These are phyloP conservation scores for Talaromyces sp. DNA, from an alignment of 2,329 filamentous ascomycete genomes.

Conservation along the genomic window DNA sequence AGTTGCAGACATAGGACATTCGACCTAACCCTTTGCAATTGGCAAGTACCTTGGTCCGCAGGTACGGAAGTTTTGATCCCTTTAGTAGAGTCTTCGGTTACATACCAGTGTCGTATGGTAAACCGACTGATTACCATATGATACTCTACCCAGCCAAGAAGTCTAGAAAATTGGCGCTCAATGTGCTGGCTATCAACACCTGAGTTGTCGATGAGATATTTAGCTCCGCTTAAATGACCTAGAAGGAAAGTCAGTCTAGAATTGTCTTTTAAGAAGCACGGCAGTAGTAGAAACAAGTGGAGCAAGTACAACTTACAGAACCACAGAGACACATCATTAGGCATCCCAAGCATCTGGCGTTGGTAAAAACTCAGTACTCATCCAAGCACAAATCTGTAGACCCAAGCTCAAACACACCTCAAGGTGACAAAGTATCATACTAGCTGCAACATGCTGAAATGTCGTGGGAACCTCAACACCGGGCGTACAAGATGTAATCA, in stretches of 20 bases:
- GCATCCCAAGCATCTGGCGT: conserved; percentile 12
- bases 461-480: conserved; percentile 1
- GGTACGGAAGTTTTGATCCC: conserved; percentile 12
- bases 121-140: conserved; percentile 15
- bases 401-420: conserved; percentile 8
- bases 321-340: conserved; percentile 13
- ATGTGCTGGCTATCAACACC: conserved; percentile 4
- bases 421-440: conserved; percentile 15
- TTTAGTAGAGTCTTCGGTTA: conserved; percentile 11
- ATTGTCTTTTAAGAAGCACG: conserved; percentile 5
- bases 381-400: neutral
- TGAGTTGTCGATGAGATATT: conserved; percentile 2
- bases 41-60: conserved; percentile 15
- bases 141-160: conserved; percentile 15
- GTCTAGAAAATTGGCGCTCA: conserved; percentile 12
- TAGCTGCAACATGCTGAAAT: conserved; percentile 14
- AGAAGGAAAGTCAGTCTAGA: conserved; percentile 1
- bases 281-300: conserved; percentile 9
- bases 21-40: conserved; percentile 9
- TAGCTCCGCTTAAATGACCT: conserved; percentile 11
- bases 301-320: conserved; percentile 11
- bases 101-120: conserved; percentile 15
- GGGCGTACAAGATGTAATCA: conserved; percentile 12
- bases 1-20: neutral
- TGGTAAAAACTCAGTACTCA: neutral